Base-by-base conservation (phyloP, 306 rosid genomes). In the Ormosia emarginata region DNA sequence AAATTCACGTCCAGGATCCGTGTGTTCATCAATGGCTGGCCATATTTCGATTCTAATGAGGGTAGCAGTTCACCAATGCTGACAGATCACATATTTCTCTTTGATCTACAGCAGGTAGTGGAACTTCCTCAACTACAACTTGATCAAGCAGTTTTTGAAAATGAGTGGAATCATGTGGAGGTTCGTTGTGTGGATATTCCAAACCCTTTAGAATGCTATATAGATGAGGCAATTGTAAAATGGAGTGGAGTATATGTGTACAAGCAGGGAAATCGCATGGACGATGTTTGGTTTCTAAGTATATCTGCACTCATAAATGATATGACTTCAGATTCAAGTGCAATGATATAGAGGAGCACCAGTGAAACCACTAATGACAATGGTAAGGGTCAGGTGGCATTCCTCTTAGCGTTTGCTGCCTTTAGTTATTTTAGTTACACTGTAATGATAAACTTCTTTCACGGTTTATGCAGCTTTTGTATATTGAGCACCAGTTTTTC, bases 111-210 rank as follows among this genome's bases (percentile, higher is more conserved):
- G 15, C 11, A 1, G 14, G 6, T n/a, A 36, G 71, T 66, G 37
- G 37, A 41, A 46, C 56, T 66, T 66, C 50, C 74, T 41, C 2
- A 8, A 17, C 4, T 10, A 13, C 34, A 47, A 69, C 56, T 14
- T 69, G 41, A 61, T 12, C 56, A 69, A 29, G 34, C 30, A 46
- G 15, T 24, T 24, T 8, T 46, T 3, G 37, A 69, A 17, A 11
- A 69, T 44, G 74, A 43, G n/a, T 69, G 74, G 74, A 46, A 69
- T 17, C 55, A 46, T 15, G 58, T 46, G 56, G 74, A 69, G 74
- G 11, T 69, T 29, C 52, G 29, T 41, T 69, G 50, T 69, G 6
- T 43, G 56, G 15, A 32, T 30, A 15, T 2, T 41, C 57, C 50
- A 44, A 30, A 11, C 8, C 8, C 15, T 0, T 3, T 46, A 13